phyloP scores from a whole-genome alignment of 2,329 filamentous ascomycete species.

The Apiospora rasikravindrae region DNA sequence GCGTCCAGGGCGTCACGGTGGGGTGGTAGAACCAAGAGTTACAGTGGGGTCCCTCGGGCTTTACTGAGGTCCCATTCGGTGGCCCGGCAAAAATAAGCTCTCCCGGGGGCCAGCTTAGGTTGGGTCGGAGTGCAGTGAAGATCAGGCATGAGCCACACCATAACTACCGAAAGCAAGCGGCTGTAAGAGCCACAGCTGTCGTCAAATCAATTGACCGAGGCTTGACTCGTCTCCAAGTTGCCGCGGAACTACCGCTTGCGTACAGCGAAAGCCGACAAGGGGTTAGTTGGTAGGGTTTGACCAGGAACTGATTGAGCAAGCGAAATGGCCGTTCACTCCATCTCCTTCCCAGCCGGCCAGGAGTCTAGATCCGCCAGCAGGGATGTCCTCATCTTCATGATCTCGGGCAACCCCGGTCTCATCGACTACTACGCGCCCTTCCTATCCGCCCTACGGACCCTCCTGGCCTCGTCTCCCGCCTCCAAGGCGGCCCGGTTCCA shows the following conservation, averaged over 20 bases:
- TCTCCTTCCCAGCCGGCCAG: conserved; percentile 21
- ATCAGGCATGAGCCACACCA: background rate
- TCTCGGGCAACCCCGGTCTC: conserved; percentile 79
- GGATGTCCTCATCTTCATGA: conserved; percentile 67
- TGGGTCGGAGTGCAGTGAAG: background rate
- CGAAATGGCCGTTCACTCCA: conserved; percentile 25
- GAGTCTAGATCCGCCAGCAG: conserved; percentile 21
- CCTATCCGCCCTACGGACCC: conserved; percentile 59
- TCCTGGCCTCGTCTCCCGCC: conserved; percentile 50
- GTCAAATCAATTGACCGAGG: background rate
- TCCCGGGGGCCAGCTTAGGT: background rate
- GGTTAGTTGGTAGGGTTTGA: no score
- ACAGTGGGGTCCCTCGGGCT: background rate
- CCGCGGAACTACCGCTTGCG: no score
- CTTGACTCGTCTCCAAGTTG: background rate
- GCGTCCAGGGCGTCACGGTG: background rate
- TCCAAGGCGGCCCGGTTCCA: conserved; percentile 49
- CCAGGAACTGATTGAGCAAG: background rate
- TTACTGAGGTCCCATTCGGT: background rate
- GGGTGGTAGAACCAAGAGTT: background rate
- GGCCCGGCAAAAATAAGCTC: background rate
- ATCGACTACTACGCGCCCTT: conserved; percentile 76
- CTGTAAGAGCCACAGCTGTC: background rate
- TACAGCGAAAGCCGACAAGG: background rate
- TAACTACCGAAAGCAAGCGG: background rate